These are phyloP conservation scores for Fusarium xylarioides DNA, from an alignment of 2,329 filamentous ascomycete genomes.

Conservation along the genomic window DNA sequence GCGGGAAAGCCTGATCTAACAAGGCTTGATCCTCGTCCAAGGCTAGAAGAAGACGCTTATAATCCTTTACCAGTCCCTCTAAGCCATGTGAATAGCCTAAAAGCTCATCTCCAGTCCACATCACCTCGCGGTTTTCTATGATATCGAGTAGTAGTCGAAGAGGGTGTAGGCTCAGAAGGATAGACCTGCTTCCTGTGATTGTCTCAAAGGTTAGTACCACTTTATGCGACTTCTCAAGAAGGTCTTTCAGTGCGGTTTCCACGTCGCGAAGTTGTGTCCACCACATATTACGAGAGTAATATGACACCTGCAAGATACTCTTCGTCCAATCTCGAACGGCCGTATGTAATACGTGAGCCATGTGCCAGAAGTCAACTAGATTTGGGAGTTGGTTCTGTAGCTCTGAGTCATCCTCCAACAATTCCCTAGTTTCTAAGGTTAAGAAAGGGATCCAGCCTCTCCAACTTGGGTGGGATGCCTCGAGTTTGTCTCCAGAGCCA, in stretches of 20 bases:
- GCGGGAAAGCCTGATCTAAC: not conserved
- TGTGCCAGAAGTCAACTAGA: not conserved
- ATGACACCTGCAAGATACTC: not conserved
- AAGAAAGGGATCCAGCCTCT: not conserved
- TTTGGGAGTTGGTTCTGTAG: not conserved
- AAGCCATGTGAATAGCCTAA: rapidly evolving
- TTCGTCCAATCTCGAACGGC: rapidly evolving
- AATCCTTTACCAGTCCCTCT: rapidly evolving
- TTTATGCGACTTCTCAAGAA: rapidly evolving
- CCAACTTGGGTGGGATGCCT: rapidly evolving
- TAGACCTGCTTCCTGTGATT: rapidly evolving
- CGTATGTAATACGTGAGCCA: rapidly evolving
- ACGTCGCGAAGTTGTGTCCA: rapidly evolving
- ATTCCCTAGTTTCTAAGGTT: rapidly evolving
- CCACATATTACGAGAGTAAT: rapidly evolving
- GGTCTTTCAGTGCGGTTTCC: not conserved
- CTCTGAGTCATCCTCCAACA: rapidly evolving
- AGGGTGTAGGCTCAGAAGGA: not conserved
- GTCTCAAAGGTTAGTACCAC: rapidly evolving
- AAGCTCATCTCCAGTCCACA: rapidly evolving
- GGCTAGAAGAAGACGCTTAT: rapidly evolving
- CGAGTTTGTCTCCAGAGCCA: rapidly evolving
- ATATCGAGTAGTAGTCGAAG: rapidly evolving
- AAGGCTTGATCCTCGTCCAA: rapidly evolving
- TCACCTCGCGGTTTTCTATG: rapidly evolving